phyloP scores from a whole-genome alignment of 768 basidiomycete species.

The Phylloporus arenicola region DNA sequence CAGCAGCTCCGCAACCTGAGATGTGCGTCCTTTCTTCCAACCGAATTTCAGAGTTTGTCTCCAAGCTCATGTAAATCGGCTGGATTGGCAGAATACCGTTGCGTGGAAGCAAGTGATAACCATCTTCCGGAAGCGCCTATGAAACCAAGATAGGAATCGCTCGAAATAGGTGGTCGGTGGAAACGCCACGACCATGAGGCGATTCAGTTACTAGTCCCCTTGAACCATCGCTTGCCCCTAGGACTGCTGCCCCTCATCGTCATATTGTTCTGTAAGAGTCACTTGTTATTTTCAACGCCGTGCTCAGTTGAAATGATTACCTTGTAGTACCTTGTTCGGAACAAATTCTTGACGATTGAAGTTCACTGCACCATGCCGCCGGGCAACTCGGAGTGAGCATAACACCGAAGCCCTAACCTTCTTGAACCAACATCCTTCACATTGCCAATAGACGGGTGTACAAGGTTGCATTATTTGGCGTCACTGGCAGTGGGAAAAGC shows the following conservation, averaged over 20 bases:
- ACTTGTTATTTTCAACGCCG: neutral
- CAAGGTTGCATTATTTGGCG: slow-evolving; percentile 25
- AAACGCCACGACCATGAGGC: slow-evolving; percentile 15
- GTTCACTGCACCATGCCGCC: slow-evolving; percentile 6
- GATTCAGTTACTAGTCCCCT: neutral
- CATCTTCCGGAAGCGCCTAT: neutral
- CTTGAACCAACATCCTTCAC: slow-evolving; percentile 1
- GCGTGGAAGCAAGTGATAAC: neutral
- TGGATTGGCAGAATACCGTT: neutral
- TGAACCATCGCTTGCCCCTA: neutral
- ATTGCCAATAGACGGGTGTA: slow-evolving; percentile 13
- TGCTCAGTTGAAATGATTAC: neutral
- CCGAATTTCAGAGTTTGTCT: neutral
- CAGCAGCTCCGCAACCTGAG: neutral
- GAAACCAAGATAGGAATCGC: slow-evolving; percentile 13
- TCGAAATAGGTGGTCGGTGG: slow-evolving; percentile 3
- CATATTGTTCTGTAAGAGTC: slow-evolving; percentile 5
- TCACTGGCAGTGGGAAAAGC: slow-evolving; percentile 29
- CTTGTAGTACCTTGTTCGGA: neutral
- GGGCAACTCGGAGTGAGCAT: slow-evolving; percentile 13
- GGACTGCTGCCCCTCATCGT: neutral
- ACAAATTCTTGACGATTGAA: neutral
- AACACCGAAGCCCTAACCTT: neutral
- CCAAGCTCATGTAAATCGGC: neutral
- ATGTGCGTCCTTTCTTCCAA: neutral